These are phyloP conservation scores for Leersia perrieri DNA, from an alignment of 176 grass and related monocot species.

Conservation along the genomic window DNA sequence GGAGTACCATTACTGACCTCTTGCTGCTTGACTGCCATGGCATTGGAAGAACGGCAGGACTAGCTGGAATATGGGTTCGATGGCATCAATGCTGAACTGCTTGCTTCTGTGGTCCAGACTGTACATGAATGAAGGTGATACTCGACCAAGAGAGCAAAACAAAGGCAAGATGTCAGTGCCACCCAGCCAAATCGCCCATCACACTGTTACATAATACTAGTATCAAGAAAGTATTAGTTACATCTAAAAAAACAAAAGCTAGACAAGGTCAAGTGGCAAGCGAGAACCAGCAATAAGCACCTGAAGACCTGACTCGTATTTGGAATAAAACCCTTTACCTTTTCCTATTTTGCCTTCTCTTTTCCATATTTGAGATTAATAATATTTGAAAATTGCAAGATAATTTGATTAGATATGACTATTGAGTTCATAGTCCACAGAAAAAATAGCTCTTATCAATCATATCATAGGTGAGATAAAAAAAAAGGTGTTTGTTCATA, in stretches of 20 bases:
- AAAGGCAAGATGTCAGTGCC: background rate
- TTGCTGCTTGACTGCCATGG: background rate
- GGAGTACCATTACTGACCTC: background rate
- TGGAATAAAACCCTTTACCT: background rate
- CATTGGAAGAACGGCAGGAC: background rate
- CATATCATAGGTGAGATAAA: background rate
- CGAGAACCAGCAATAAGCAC: background rate
- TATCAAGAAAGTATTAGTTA: background rate
- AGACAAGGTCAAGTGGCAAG: background rate
- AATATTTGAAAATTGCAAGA: background rate
- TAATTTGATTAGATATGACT: background rate
- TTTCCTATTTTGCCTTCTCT: background rate
- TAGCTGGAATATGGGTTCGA: constrained; percentile 27
- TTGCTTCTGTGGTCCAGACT: constrained; percentile 12
- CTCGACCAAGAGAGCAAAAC: background rate
- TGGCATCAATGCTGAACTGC: constrained; percentile 38
- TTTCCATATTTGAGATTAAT: constrained; percentile 23
- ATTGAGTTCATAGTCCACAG: background rate
- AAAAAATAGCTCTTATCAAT: constrained; percentile 22
- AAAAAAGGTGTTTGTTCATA: background rate
- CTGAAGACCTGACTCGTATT: background rate
- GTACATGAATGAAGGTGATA: background rate
- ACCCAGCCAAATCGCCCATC: background rate
- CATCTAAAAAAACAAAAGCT: background rate
- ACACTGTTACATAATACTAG: background rate